Conservation (phyloP, 1,284 basidiomycete genomes). For the Hypsizygus ulmarius region DNA sequence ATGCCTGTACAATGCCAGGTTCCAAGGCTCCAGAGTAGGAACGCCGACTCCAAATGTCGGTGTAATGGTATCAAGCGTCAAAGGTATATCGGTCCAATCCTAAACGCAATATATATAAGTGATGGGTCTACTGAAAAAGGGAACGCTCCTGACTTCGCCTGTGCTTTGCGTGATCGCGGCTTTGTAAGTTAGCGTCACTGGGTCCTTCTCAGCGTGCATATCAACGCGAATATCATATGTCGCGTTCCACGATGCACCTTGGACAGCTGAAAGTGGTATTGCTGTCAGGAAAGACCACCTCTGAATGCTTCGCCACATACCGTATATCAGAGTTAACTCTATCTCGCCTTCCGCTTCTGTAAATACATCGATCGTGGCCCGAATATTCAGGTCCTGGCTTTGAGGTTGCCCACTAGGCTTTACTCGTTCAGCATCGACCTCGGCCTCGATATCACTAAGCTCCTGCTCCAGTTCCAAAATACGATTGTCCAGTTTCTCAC, state of each 20-base stretch:
- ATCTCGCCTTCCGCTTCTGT: constrained; percentile 31
- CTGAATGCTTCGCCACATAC: constrained; percentile 17
- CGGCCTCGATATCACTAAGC: constrained; percentile 18
- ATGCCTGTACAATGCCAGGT: too few species aligned
- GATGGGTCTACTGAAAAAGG: too few species aligned
- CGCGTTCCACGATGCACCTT: constrained; percentile 29
- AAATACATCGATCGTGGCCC: constrained; percentile 30
- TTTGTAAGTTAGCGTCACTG: constrained; percentile 33
- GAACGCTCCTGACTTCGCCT: constrained; percentile 25
- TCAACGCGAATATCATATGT: constrained; percentile 34
- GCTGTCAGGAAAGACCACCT: not conserved
- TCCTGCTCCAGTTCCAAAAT: constrained; percentile 24
- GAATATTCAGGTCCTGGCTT: constrained; percentile 22
- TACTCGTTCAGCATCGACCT: constrained; percentile 23
- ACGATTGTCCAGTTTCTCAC: constrained; percentile 30
- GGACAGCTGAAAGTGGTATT: constrained; percentile 21
- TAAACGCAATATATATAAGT: not conserved
- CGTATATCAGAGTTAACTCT: constrained; percentile 33
- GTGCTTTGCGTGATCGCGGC: constrained; percentile 32
- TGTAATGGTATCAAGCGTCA: constrained; percentile 30
- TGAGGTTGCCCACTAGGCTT: constrained; percentile 15
- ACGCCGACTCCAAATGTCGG: constrained; percentile 28
- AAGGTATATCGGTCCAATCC: constrained; percentile 29
- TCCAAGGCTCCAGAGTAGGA: constrained; percentile 16
- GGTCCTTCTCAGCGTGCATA: constrained; percentile 29